Evolutionary conservation across 1,284 basidiomycete species (phyloP), one percentile per base, ranked within the genome.

Genomic region (Heterobasidion irregulare): DNA sequence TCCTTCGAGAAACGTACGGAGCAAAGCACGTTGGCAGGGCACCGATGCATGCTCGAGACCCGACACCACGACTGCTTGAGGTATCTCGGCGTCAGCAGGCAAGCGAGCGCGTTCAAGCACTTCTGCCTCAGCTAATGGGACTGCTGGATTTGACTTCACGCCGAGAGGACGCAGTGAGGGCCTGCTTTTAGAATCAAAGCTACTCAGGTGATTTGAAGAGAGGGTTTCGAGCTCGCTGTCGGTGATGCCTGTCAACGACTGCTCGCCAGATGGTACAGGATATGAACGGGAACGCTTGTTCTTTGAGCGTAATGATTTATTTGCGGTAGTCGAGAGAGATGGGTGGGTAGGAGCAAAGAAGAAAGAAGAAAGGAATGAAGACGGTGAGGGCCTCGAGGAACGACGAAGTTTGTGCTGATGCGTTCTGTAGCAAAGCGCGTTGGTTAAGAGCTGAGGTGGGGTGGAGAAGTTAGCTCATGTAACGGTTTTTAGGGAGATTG

Each of bases 31-130:
- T 62, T 92, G 89, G 2, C 79, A 80, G 0, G 75, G 66, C 12
- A 74, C 58, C 38, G 70, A 73, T 0, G 81, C 76, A 60, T 83
- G 67, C 61, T 92, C 88, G 13, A 92, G 72, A 0, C 85, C 83
- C 2, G 86, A 81, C 7, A 90, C 66, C 7, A 91, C 83, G 2
- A 92, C 68, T 1, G 80, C 86, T 47, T 76, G 73, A 0, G 89
- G 84, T 6, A 86, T 65, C 19, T 66, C 62, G 45, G 70, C 55
- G n/a, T 60, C 56, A 34, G 44, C 15, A 16, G 8, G n/a, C 4
- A 36, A 43, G 34, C 15, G 34, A 16, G 26, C 26, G 26, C 26
- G 26, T 26, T 5, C 26, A 26, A 26, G 26, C 26, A 26, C 26
- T 5, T 26, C 26, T 26, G 6, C 26, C 26, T 26, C 26, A 26